These are phyloP conservation scores for Jimgerdemannia flammicorona DNA, from an alignment of 192 early-diverging fungal genomes.

Conservation along the genomic window DNA sequence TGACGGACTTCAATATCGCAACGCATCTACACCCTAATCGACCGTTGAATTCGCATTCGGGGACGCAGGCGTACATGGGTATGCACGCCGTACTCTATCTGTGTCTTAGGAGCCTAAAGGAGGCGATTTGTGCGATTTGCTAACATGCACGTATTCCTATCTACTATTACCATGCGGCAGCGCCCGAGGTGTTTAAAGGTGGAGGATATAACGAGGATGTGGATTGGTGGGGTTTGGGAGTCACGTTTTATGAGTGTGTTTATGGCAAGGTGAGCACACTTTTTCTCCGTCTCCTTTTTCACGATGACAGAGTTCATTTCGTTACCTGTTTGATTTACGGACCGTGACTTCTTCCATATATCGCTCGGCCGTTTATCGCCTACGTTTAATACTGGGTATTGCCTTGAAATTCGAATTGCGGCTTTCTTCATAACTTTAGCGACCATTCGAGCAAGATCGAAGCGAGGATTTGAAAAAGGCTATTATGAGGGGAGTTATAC, in stretches of 20 bases:
- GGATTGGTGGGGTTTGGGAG: constrained; percentile 96
- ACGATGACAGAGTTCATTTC: too few species aligned
- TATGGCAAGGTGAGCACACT: constrained; percentile 55
- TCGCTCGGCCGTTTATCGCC: too few species aligned
- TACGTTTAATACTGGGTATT: too few species aligned
- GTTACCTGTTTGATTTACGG: too few species aligned
- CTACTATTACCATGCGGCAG: constrained; percentile 19
- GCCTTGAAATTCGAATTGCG: constrained; percentile 6
- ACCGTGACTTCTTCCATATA: too few species aligned
- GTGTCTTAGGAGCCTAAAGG: not conserved
- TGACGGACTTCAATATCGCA: constrained; percentile 98
- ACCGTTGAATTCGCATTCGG: constrained; percentile 78
- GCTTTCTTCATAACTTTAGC: constrained; percentile 19
- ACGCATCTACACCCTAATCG: constrained; percentile 53
- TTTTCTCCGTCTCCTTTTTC: not conserved
- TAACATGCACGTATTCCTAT: constrained; percentile 2
- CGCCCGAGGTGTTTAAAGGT: constrained; percentile 65
- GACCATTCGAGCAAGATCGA: constrained; percentile 62
- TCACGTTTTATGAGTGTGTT: constrained; percentile 85
- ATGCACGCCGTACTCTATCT: not conserved
- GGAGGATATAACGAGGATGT: constrained; percentile 76
- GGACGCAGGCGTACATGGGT: constrained; percentile 91
- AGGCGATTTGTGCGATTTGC: not conserved
- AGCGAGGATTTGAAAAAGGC: constrained; percentile 53
- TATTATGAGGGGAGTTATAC: constrained; percentile 53